Evolutionary conservation across 192 early-diverging fungal species (phyloP).

Genomic region (Coemansia guatemalensis): DNA sequence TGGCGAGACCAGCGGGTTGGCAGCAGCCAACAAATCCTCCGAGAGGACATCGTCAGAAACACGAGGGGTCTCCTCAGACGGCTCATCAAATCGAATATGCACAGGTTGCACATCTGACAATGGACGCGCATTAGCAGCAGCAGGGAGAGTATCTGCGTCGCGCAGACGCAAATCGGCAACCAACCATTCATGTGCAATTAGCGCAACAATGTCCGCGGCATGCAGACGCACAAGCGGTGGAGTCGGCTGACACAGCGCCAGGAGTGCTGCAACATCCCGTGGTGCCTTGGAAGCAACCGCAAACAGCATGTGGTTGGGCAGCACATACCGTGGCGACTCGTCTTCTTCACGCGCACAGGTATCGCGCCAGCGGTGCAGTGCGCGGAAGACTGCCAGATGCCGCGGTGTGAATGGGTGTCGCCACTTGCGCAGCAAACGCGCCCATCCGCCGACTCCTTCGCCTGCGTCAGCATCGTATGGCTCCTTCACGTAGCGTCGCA

Average conservation of each 20-base stretch:
- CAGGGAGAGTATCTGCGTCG: neutral
- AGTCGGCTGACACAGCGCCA: conserved; percentile 74
- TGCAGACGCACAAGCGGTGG: conserved; percentile 87
- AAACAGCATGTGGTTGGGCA: conserved; percentile 90
- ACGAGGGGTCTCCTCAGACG: neutral
- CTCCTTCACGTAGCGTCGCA: conserved; percentile 77
- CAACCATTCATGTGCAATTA: conserved; percentile 39
- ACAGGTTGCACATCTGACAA: conserved; percentile 8
- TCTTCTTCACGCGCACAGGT: conserved; percentile 88
- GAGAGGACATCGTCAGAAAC: conserved; percentile 19
- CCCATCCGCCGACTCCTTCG: conserved; percentile 79
- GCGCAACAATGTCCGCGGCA: conserved; percentile 66
- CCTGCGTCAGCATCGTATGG: conserved; percentile 81
- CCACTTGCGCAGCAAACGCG: conserved; percentile 64
- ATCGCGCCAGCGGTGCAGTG: conserved; percentile 92
- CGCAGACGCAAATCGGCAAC: conserved; percentile 12
- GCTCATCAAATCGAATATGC: conserved; percentile 44
- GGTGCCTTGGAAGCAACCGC: conserved; percentile 74
- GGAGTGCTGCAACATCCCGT: conserved; percentile 60
- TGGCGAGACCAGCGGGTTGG: conserved; percentile 8
- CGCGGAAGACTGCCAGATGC: conserved; percentile 80
- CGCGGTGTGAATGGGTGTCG: conserved; percentile 56
- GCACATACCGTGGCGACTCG: conserved; percentile 82
- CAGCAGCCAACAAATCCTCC: conserved; percentile 7
- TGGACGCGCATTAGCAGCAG: neutral